Evolutionary conservation across 805 yeast genomes (phyloP).

Genomic region (Candida krabiensis): DNA sequence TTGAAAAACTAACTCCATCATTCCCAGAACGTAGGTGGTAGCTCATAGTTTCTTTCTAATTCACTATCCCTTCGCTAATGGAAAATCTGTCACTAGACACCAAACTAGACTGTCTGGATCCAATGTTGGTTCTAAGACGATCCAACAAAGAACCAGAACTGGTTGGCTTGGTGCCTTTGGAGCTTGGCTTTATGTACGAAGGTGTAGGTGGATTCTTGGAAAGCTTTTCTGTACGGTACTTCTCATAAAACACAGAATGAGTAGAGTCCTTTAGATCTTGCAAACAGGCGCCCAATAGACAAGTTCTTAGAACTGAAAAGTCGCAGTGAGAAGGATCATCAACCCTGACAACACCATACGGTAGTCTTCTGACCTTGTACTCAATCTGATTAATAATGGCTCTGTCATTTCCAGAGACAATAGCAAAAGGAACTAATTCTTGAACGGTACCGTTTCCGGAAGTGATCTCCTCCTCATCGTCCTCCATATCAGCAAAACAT

Average conservation of each 20-base stretch:
- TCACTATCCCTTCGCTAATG: slow-evolving; percentile 19
- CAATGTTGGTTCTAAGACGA: slow-evolving; percentile 21
- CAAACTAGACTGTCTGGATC: slow-evolving; percentile 23
- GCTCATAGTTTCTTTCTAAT: no score
- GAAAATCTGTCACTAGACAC: slow-evolving; percentile 18
- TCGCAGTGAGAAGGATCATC: slow-evolving; percentile 83
- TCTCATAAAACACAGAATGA: slow-evolving; percentile 72
- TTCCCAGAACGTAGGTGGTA: no score
- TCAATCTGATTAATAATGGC: slow-evolving; percentile 64
- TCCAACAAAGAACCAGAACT: slow-evolving; percentile 24
- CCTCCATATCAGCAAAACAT: slow-evolving; percentile 31
- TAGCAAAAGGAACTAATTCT: slow-evolving; percentile 74
- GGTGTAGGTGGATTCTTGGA: slow-evolving; percentile 18
- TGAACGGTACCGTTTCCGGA: slow-evolving; percentile 20
- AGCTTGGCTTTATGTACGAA: slow-evolving; percentile 12
- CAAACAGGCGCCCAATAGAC: slow-evolving; percentile 76
- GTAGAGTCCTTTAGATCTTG: slow-evolving; percentile 78
- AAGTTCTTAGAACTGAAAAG: slow-evolving; percentile 69
- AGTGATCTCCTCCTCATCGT: slow-evolving; percentile 18
- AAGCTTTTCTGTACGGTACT: slow-evolving; percentile 57
- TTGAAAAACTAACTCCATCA: no score
- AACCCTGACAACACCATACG: slow-evolving; percentile 84
- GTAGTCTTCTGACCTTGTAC: slow-evolving; percentile 78
- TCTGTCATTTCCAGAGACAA: slow-evolving; percentile 81
- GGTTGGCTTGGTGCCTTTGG: slow-evolving; percentile 17